phyloP scores from a whole-genome alignment of 805 yeast species.

The Scheffersomyces lignosus region DNA sequence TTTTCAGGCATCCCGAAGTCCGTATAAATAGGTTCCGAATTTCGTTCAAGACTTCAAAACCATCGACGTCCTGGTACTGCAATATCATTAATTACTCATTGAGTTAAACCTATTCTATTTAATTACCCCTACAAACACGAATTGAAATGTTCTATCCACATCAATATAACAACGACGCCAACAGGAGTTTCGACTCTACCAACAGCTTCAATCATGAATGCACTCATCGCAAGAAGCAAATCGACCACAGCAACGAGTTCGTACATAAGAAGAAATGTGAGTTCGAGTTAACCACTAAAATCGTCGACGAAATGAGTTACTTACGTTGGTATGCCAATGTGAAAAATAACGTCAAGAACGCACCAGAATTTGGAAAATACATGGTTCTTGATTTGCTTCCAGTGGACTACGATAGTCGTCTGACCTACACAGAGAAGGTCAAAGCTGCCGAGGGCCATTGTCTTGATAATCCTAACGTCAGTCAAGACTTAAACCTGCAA shows the following conservation, averaged over 20 bases:
- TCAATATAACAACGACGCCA: neutral
- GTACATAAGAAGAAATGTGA: neutral
- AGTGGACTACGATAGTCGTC: neutral
- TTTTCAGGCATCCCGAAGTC: no score
- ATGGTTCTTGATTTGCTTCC: neutral
- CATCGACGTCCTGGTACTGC: no score
- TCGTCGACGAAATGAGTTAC: neutral
- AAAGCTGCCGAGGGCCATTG: neutral
- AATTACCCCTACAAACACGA: no score
- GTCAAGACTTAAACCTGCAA: neutral
- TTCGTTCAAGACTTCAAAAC: no score
- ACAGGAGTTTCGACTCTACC: neutral
- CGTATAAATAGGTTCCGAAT: no score
- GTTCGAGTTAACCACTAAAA: neutral
- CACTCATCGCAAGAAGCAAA: neutral
- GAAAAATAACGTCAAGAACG: neutral
- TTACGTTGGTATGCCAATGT: neutral
- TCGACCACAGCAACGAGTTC: neutral
- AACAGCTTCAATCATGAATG: neutral
- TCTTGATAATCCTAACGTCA: neutral
- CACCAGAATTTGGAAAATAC: neutral
- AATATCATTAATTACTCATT: no score
- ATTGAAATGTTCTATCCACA: neutral
- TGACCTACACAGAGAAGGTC: neutral
- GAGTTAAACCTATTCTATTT: no score